Percentiles rank a stretch among this genome's conserved stretches.
phyloP scores from a whole-genome alignment of 768 basidiomycete genomes.

The Kwoniella shandongensis region DNA sequence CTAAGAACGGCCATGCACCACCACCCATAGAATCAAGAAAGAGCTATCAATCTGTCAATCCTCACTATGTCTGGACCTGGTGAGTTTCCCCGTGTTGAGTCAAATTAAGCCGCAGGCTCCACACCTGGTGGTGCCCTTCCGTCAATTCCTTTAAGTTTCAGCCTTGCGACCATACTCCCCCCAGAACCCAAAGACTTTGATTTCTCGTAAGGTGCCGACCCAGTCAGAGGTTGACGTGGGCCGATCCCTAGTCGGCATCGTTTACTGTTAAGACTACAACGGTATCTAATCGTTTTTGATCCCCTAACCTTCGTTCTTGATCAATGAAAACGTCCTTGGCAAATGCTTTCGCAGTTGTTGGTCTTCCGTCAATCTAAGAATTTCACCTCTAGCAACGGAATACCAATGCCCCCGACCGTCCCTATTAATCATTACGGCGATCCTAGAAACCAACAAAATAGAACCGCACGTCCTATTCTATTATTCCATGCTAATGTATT shows the following conservation, averaged over 20 bases:
- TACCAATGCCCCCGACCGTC: slow-evolving; percentile 80
- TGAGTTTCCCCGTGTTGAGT: slow-evolving; percentile 67
- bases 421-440: slow-evolving; percentile 77
- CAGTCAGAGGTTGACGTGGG: slow-evolving; percentile 68
- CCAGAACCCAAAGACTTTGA: slow-evolving; percentile 86
- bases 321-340: slow-evolving; percentile 82
- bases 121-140: slow-evolving; percentile 77
- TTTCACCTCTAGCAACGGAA: slow-evolving; percentile 80
- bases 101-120: slow-evolving; percentile 83
- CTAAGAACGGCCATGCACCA: slow-evolving; percentile 88
- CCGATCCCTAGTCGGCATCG: slow-evolving; percentile 77
- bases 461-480: slow-evolving; percentile 77
- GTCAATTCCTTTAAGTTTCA: slow-evolving; percentile 83
- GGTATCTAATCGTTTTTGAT: slow-evolving; percentile 82
- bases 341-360: slow-evolving; percentile 79
- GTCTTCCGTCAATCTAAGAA: slow-evolving; percentile 81
- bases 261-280: slow-evolving; percentile 82
- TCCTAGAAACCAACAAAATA: slow-evolving; percentile 81
- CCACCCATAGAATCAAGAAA: slow-evolving; percentile 75
- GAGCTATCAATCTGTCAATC: slow-evolving; percentile 71
- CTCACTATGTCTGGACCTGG: slow-evolving; percentile 3
- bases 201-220: slow-evolving; percentile 80
- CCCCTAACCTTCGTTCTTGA: slow-evolving; percentile 83
- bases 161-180: slow-evolving; percentile 71
- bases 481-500: slow-evolving; percentile 83